A percentile compares a stretch with the other conserved stretches of the same genome.
These are phyloP conservation scores for Phanerochaete sordida DNA, from an alignment of 768 basidiomycete species.

Conservation along the genomic window DNA sequence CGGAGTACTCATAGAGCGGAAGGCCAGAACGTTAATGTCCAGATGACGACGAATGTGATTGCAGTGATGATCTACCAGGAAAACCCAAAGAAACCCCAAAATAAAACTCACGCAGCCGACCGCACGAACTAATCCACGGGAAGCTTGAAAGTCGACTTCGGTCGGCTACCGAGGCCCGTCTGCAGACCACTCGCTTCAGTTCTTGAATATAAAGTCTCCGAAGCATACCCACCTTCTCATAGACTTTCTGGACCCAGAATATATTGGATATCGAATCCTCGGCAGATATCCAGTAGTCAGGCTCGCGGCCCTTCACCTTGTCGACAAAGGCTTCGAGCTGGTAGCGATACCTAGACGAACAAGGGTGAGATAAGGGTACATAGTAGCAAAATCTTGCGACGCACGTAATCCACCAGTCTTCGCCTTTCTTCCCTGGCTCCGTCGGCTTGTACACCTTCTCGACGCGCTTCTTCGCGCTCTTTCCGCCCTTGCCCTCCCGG, in stretches of 20 bases:
- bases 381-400: not conserved
- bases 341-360: constrained; percentile 6
- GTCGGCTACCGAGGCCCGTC: constrained; percentile 4
- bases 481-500: constrained; percentile 32
- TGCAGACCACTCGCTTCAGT: too few species aligned
- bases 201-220: too few species aligned
- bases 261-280: constrained; percentile 57
- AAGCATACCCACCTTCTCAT: constrained; percentile 32
- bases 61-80: too few species aligned
- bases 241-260: constrained; percentile 55
- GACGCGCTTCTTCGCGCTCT: constrained; percentile 33
- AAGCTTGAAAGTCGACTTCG: constrained; percentile 8
- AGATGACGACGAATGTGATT: too few species aligned
- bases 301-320: constrained; percentile 46
- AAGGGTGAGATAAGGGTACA: too few species aligned
- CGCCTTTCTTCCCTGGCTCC: constrained; percentile 36
- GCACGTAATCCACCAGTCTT: constrained; percentile 55
- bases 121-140: not conserved
- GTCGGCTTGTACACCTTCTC: constrained; percentile 14
- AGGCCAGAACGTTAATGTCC: too few species aligned
- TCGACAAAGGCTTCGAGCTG: constrained; percentile 68
- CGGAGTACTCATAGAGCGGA: too few species aligned
- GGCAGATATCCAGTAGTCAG: constrained; percentile 49
- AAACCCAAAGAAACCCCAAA: too few species aligned
- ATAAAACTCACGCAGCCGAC: not conserved